These are phyloP conservation scores for Gliomastix tumulicola DNA, from an alignment of 2,329 filamentous ascomycete species.

Conservation along the genomic window DNA sequence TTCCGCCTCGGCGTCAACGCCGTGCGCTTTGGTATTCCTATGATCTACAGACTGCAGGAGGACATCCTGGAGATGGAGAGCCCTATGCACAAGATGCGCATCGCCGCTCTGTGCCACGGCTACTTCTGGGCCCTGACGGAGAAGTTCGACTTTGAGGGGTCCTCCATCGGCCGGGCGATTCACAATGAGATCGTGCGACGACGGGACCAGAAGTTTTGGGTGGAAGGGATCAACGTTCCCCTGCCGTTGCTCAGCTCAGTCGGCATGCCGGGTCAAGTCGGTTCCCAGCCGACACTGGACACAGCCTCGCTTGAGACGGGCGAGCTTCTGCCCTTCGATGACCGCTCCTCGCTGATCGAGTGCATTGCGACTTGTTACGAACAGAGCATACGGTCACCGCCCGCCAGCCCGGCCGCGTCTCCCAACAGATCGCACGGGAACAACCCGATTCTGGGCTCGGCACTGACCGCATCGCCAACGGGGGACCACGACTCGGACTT, in stretches of 20 bases:
- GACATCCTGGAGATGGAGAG: conserved; percentile 64
- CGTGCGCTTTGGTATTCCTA: conserved; percentile 69
- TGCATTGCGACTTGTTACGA: conserved; percentile 68
- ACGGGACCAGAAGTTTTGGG: conserved; percentile 70
- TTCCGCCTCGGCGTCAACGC: conserved; percentile 78
- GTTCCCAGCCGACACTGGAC: conserved; percentile 36
- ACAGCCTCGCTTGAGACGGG: conserved; percentile 52
- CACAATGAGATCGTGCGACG: conserved; percentile 70
- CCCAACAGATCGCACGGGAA: conserved; percentile 50
- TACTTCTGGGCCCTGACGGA: conserved; percentile 80
- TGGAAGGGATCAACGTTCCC: conserved; percentile 66
- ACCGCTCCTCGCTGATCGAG: conserved; percentile 64
- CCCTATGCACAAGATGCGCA: conserved; percentile 65
- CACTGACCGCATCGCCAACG: conserved; percentile 28
- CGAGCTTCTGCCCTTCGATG: conserved; percentile 68
- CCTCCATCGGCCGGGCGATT: conserved; percentile 62
- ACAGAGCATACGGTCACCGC: conserved; percentile 52
- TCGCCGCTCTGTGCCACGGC: conserved; percentile 80
- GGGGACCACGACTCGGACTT: conserved; percentile 41
- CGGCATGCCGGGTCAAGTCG: conserved; percentile 38
- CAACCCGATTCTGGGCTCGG: conserved; percentile 52
- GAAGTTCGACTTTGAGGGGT: conserved; percentile 68
- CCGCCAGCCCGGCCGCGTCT: conserved; percentile 62
- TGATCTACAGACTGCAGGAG: conserved; percentile 84
- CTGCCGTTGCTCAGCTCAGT: conserved; percentile 58